Evolutionary conservation across 306 rosid species (phyloP), one percentile per base, ranked within the genome.

Genomic region (Pueraria montana): DNA sequence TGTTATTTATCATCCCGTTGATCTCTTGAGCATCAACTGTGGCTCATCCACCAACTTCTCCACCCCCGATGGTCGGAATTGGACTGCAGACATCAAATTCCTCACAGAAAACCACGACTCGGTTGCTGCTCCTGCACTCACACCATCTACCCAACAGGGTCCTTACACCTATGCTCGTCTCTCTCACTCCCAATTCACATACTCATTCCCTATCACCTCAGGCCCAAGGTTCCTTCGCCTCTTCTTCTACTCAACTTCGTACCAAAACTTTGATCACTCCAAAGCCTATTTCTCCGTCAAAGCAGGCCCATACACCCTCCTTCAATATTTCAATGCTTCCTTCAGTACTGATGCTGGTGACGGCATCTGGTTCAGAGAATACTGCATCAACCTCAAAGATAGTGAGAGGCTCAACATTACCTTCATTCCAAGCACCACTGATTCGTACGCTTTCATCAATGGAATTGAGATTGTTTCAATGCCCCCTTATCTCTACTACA

Each of bases 121-220:
- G 24, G 66, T 23, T 24, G 9, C 38, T 59, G 66, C 9, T 59
- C 3, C 1, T 11, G 0, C 66, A 24, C n/a, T 4, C 38, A 24
- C 3, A 61, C 38, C 0, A 61, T 11, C 67, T 0, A 26, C 38
- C 0, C 5, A 1, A 11, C 4, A 24, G 17, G 49, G 48, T 1
- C 82, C 87, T 4, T 81, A 38, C 56, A 0, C 80, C 20, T 4
- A 50, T 6, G 83, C 80, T 16, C 77, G 85, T 7, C 16, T 85
- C 58, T 85, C 83, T 5, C 18, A 5, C 45, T 85, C 84, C 2
- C 72, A 53, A 10, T 90, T 90, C 88, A 80, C 86, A 4, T 92
- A 89, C 82, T 52, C 21, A 0, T 77, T 85, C 76, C 59, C 72
- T 0, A 61, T 81, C 59, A 26, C 77, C 12, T 1, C 59, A 0